Evolutionary conservation across 768 basidiomycete genomes (phyloP).

Genomic region (Mycena belliarum): DNA sequence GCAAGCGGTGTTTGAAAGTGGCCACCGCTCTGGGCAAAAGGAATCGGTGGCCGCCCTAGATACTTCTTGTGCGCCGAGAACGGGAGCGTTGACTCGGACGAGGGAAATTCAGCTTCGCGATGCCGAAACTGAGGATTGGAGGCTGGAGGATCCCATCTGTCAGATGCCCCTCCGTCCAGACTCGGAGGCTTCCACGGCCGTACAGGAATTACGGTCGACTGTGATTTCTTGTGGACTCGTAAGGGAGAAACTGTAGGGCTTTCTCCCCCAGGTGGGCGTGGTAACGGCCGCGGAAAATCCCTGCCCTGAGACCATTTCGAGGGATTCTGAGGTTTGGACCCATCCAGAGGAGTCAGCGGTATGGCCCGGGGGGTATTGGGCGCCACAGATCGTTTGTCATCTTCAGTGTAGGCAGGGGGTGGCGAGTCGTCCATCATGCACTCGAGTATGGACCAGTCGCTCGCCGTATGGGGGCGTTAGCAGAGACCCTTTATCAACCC

Average conservation of each 20-base stretch:
- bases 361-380: neutral
- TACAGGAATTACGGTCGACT: constrained; percentile 12
- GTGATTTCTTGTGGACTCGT: constrained; percentile 19
- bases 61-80: neutral
- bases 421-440: constrained; percentile 16
- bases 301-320: constrained; percentile 14
- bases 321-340: neutral
- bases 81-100: too few species aligned
- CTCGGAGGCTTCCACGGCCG: constrained; percentile 16
- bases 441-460: neutral
- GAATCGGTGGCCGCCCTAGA: neutral
- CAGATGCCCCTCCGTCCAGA: neutral
- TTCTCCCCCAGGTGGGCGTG: neutral
- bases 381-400: constrained; percentile 4
- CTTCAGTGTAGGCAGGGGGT: constrained; percentile 20
- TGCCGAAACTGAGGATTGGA: constrained; percentile 8
- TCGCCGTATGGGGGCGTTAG: neutral
- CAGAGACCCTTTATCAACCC: neutral
- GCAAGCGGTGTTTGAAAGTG: neutral
- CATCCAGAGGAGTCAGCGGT: neutral
- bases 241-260: constrained; percentile 10
- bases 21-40: neutral
- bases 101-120: constrained; percentile 7
- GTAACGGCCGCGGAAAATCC: constrained; percentile 15
- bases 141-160: neutral